Percentiles rank a stretch among this genome's conserved stretches.
Evolutionary conservation across 73 alveolate species (phyloP).

Genomic region (Tetrahymena malaccensis): DNA sequence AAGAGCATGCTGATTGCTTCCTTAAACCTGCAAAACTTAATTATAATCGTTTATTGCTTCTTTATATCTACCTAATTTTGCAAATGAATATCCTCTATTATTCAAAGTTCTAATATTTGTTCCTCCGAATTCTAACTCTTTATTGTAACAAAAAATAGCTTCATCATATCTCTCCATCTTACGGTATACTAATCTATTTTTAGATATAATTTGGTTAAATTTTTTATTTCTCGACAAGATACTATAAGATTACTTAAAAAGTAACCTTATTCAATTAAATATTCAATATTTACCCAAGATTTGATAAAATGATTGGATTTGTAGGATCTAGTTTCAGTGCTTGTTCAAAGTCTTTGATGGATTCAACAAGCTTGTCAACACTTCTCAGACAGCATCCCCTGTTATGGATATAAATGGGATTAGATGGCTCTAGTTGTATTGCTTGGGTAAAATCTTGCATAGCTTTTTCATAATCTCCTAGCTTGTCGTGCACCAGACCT

Average conservation of each 20-base stretch:
- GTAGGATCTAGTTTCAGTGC: constrained; percentile 86
- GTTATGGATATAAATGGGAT: constrained; percentile 96
- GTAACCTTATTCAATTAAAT: too few species aligned
- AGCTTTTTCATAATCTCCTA: constrained; percentile 90
- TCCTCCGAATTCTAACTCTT: constrained; percentile 64
- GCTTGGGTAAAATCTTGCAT: constrained; percentile 84
- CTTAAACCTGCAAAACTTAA: constrained; percentile 60
- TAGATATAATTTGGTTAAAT: not conserved
- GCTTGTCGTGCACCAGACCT: constrained; percentile 91
- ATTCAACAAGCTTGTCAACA: constrained; percentile 70
- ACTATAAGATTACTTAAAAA: too few species aligned
- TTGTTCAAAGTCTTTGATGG: constrained; percentile 83
- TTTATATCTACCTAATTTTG: constrained; percentile 79
- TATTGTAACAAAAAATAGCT: constrained; percentile 86
- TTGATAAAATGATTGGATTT: constrained; percentile 86
- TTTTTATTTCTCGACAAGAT: too few species aligned
- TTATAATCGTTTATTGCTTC: constrained; percentile 91
- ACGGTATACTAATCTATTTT: constrained; percentile 62
- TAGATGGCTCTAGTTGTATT: constrained; percentile 75
- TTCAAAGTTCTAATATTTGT: constrained; percentile 73
- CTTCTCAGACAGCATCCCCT: constrained; percentile 96
- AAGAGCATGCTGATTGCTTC: constrained; percentile 85
- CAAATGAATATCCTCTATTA: constrained; percentile 92
- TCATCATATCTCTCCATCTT: constrained; percentile 87
- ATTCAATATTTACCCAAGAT: constrained; percentile 55